These are phyloP conservation scores for Paecilomyces sp. DNA, from an alignment of 2,329 filamentous ascomycete species.

Conservation along the genomic window DNA sequence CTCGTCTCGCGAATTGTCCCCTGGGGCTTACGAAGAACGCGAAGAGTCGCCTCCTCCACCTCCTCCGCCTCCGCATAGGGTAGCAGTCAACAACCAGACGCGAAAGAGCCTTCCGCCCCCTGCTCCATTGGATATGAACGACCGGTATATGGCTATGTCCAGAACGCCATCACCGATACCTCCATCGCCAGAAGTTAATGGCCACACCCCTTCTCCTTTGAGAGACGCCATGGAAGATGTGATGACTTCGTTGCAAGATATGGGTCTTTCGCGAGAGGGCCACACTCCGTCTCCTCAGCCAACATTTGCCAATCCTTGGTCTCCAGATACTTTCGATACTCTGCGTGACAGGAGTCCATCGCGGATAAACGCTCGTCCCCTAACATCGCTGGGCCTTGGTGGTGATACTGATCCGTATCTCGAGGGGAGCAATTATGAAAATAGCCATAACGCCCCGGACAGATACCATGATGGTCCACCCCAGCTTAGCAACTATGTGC, in stretches of 20 bases:
- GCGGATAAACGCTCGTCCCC: slow-evolving; percentile 46
- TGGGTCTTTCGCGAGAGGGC: slow-evolving; percentile 56
- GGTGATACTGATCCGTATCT: slow-evolving; percentile 40
- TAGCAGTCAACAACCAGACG: slow-evolving; percentile 41
- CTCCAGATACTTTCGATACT: slow-evolving; percentile 74
- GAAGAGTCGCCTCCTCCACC: slow-evolving; percentile 75
- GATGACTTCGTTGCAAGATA: slow-evolving; percentile 87
- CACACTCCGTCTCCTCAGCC: slow-evolving; percentile 49
- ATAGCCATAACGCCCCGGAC: slow-evolving; percentile 41
- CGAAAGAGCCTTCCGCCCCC: slow-evolving; percentile 21
- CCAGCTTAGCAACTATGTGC: slow-evolving; percentile 76
- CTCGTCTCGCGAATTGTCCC: slow-evolving; percentile 3
- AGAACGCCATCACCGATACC: slow-evolving; percentile 43
- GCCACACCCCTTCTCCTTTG: slow-evolving; percentile 81
- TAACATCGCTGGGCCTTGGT: slow-evolving; percentile 68
- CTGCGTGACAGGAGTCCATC: slow-evolving; percentile 25
- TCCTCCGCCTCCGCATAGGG: slow-evolving; percentile 70
- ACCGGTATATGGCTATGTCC: slow-evolving; percentile 29
- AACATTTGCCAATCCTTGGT: slow-evolving; percentile 64
- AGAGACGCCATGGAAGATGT: slow-evolving; percentile 97
- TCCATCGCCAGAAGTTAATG: slow-evolving; percentile 57
- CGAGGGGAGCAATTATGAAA: slow-evolving; percentile 46
- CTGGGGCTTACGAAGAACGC: slow-evolving; percentile 38
- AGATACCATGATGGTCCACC: slow-evolving; percentile 54
- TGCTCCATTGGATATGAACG: slow-evolving; percentile 31